Evolutionary conservation across 768 basidiomycete species (phyloP).

Genomic region (Suillus variegatus): DNA sequence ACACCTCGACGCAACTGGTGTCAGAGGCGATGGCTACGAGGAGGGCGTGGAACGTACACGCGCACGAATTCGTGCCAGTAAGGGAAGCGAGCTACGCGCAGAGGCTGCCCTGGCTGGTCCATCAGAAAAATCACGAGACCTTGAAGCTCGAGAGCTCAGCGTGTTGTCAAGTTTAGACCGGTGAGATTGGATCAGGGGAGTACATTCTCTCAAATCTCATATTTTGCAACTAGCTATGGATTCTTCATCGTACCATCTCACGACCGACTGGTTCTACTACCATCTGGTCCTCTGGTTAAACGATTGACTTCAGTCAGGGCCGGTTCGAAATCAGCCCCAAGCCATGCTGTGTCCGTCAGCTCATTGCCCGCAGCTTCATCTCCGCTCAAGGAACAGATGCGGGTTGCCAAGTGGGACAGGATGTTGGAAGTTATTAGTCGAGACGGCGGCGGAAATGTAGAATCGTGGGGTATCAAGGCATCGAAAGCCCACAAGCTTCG

Average conservation of each 20-base stretch:
- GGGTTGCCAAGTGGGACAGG: conserved; percentile 92
- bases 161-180: conserved; percentile 82
- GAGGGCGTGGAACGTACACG: conserved; percentile 94
- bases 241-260: conserved; percentile 83
- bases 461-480: conserved; percentile 67
- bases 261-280: conserved; percentile 79
- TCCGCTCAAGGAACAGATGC: conserved; percentile 60
- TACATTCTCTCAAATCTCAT: conserved; percentile 15
- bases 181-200: conserved; percentile 44
- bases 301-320: conserved; percentile 49
- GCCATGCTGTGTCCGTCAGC: conserved; percentile 46
- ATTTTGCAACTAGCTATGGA: conserved; percentile 67
- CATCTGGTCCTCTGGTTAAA: conserved; percentile 61
- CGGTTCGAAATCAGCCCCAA: conserved; percentile 46
- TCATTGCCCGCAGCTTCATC: conserved; percentile 49
- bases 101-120: conserved; percentile 56
- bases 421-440: conserved; percentile 76
- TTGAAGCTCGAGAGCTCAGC: conserved; percentile 72
- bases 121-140: conserved; percentile 62
- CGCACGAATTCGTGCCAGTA: conserved; percentile 58
- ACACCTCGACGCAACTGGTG: conserved; percentile 84
- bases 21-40: conserved; percentile 91
- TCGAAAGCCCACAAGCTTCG: conserved; percentile 71
- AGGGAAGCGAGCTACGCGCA: conserved; percentile 60
- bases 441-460: conserved; percentile 77